Evolutionary conservation across 805 yeast species (phyloP).

Genomic region (Candida ortonii): DNA sequence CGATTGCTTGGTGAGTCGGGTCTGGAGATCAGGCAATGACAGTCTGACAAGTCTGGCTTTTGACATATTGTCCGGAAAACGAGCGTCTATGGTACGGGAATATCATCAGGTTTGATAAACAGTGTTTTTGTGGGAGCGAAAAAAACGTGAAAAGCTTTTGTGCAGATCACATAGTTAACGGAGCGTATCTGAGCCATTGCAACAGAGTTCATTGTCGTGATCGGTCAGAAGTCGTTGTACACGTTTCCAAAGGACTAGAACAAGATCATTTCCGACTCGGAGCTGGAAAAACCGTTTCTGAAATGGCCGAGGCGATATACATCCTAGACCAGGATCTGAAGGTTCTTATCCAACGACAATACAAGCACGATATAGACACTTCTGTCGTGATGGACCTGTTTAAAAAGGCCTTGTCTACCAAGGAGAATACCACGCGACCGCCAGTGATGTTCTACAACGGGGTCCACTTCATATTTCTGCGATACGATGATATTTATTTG

Average conservation of each 20-base stretch:
- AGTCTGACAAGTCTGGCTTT: conserved; percentile 32
- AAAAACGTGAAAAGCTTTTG: no score
- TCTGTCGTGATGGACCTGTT: conserved; percentile 30
- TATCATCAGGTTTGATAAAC: no score
- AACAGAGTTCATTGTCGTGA: no score
- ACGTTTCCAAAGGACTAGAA: no score
- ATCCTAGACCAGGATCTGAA: conserved; percentile 32
- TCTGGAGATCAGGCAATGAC: conserved; percentile 21
- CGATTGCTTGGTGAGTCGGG: conserved; percentile 10
- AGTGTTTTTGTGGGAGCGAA: no score
- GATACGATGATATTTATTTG: conserved; percentile 43
- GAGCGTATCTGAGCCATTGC: no score
- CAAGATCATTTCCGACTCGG: no score
- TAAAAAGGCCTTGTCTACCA: conserved; percentile 17
- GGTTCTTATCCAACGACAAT: conserved; percentile 34
- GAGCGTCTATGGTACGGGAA: no score
- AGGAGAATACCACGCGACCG: conserved; percentile 25
- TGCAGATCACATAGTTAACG: no score
- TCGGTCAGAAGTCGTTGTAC: no score
- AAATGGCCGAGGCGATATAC: conserved; percentile 37
- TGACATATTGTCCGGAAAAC: conserved; percentile 28
- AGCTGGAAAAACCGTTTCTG: neutral
- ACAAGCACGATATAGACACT: conserved; percentile 31
- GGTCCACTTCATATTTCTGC: conserved; percentile 51
- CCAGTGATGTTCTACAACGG: conserved; percentile 52